Evolutionary conservation across 352 stramenopile genomes (phyloP).

Genomic region (Globisporangium nunn): DNA sequence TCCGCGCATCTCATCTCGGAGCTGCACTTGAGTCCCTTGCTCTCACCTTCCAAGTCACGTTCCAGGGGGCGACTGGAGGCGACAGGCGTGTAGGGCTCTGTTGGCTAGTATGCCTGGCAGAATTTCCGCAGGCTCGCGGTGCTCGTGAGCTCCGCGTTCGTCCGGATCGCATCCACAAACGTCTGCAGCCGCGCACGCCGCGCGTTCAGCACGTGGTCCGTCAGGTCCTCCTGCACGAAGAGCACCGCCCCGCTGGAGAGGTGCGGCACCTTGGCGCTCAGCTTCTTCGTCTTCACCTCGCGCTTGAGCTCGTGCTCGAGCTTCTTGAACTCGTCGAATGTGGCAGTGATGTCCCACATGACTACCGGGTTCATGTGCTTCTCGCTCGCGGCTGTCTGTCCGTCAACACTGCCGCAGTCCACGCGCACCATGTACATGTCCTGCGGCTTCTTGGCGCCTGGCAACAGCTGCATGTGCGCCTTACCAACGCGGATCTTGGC

Average conservation of each 20-base stretch:
- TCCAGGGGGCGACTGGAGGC: too few species aligned
- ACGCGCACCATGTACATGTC: slow-evolving; percentile 76
- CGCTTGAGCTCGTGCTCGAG: slow-evolving; percentile 61
- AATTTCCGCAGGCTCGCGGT: slow-evolving; percentile 61
- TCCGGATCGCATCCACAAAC: slow-evolving; percentile 53
- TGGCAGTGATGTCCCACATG: slow-evolving; percentile 80
- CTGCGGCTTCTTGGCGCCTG: slow-evolving; percentile 28
- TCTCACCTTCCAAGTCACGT: too few species aligned
- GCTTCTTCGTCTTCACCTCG: slow-evolving; percentile 54
- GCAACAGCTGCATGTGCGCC: slow-evolving; percentile 39
- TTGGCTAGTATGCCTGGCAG: slow-evolving; percentile 61
- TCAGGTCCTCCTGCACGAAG: slow-evolving; percentile 65
- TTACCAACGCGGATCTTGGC: slow-evolving; percentile 76
- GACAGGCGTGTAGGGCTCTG: too few species aligned
- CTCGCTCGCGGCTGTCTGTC: slow-evolving; percentile 21
- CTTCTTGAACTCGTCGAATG: slow-evolving; percentile 71
- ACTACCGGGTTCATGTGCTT: slow-evolving; percentile 83
- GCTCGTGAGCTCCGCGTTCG: slow-evolving; percentile 34
- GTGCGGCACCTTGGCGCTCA: slow-evolving; percentile 47
- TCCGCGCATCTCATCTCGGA: background rate
- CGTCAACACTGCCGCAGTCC: slow-evolving; percentile 32
- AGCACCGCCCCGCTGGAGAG: slow-evolving; percentile 55
- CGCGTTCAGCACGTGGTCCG: slow-evolving; percentile 55
- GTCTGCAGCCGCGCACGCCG: slow-evolving; percentile 45
- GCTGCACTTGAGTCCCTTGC: too few species aligned